Evolutionary conservation across 108 stramenopile species (phyloP).

Genomic region (Pseudonitzschia delicatissima): DNA sequence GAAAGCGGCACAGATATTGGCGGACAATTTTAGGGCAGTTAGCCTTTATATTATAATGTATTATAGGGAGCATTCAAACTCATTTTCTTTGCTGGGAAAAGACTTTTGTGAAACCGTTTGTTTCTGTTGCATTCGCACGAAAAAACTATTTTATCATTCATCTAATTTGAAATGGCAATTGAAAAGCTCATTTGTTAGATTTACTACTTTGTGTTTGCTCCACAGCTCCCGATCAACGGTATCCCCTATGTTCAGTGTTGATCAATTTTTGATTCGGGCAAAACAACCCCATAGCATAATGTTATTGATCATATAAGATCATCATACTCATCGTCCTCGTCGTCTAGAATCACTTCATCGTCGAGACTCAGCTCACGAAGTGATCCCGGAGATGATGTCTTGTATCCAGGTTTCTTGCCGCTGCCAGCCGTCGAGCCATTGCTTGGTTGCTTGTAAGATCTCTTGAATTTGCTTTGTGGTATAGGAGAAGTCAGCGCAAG

Average conservation of each 20-base stretch:
- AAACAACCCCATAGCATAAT: too few relatives aligned
- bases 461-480: slow-evolving; percentile 20
- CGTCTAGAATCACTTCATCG: slow-evolving; percentile 5
- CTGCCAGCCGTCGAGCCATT: neutral
- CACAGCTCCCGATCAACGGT: too few relatives aligned
- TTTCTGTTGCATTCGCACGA: too few relatives aligned
- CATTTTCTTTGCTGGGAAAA: neutral
- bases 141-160: too few relatives aligned
- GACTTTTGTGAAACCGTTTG: too few relatives aligned
- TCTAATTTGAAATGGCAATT: too few relatives aligned
- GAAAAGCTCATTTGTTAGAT: too few relatives aligned
- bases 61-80: neutral
- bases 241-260: too few relatives aligned
- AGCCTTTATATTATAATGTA: too few relatives aligned
- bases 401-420: neutral
- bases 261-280: too few relatives aligned
- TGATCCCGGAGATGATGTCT: neutral
- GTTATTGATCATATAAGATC: neutral
- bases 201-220: too few relatives aligned
- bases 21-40: slow-evolving; percentile 34
- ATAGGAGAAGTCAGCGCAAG: slow-evolving; percentile 16
- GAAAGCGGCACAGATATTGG: slow-evolving; percentile 63
- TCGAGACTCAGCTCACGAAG: neutral
- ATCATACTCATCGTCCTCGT: slow-evolving; percentile 14
- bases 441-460: neutral